phyloP scores from a whole-genome alignment of 768 basidiomycete genomes.

The Rubroboletus satanas region DNA sequence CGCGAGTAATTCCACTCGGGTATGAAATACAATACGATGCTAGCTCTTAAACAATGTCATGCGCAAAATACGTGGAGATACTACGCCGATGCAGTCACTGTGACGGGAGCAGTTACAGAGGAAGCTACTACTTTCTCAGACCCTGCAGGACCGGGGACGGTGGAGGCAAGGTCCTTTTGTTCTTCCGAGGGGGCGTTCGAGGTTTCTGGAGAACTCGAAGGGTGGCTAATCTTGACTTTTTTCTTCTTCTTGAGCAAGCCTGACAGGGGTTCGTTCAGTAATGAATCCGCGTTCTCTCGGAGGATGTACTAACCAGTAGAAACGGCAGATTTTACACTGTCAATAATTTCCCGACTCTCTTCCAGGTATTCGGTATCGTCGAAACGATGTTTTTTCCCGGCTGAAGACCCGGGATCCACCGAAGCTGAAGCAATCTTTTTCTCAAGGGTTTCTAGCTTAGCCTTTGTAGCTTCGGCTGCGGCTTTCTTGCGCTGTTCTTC shows the following conservation, averaged over 20 bases:
- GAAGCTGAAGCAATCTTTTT: slow-evolving; percentile 54
- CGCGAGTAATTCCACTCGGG: not conserved
- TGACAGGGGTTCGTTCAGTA: slow-evolving; percentile 32
- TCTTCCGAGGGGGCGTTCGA: slow-evolving; percentile 18
- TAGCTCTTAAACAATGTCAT: not conserved
- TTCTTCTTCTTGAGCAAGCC: slow-evolving; percentile 74
- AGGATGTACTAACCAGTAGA: slow-evolving; percentile 55
- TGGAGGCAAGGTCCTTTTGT: not conserved
- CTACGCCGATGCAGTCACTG: slow-evolving; percentile 19
- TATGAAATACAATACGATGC: not conserved
- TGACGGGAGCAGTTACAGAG: not conserved
- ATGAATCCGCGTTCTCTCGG: not conserved
- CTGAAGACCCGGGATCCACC: slow-evolving; percentile 42
- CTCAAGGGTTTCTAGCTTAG: slow-evolving; percentile 83
- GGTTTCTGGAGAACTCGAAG: slow-evolving; percentile 16
- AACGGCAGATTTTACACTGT: slow-evolving; percentile 89
- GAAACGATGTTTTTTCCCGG: slow-evolving; percentile 82
- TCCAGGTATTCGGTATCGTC: slow-evolving; percentile 93
- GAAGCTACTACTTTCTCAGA: slow-evolving; percentile 1
- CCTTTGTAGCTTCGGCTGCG: slow-evolving; percentile 69
- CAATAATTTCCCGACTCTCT: slow-evolving; percentile 85
- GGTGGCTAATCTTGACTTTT: slow-evolving; percentile 49
- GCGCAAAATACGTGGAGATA: not conserved
- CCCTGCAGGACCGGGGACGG: not conserved
- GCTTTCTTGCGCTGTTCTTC: slow-evolving; percentile 81